Base-by-base conservation (phyloP, 2,329 filamentous ascomycete genomes). In the Bipolaris victoriae region DNA sequence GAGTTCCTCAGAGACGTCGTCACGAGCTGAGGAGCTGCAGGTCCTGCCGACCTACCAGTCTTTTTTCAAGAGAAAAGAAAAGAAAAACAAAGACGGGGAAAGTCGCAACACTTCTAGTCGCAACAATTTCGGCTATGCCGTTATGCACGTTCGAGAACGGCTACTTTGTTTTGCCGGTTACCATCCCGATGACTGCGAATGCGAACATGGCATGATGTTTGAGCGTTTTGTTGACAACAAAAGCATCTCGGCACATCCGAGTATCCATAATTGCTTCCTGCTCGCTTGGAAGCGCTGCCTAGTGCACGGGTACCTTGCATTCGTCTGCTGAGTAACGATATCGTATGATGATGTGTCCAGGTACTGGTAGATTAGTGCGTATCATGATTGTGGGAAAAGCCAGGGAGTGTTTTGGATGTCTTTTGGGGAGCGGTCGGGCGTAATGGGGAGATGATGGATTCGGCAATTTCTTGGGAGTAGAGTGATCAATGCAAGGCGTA, bases 301-400 rank as follows among this genome's bases (percentile, higher is more conserved):
- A 13, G 9, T 31, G 43, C 29, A 7, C 37, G 26, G 52, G 45
- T 49, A 49, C 45, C 52, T 54, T 43, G 18, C 44, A 54, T 26
- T 40, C 26, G 22, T 6, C 18, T 33, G 37, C 18, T 47, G 44
- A 29, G 43, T 16, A 16, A 35, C 31, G 35, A 24, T n/a, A 24
- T 40, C 29, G 31, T 40, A 16, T 31, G 3, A 43, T 2, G 9
- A 22, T 16, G 18, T 11, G 7, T 39, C 4, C 26, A 39, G 36
- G 3, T 31, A 24, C 35, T 3, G 24, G n/a, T 31, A 24, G 22
- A 15, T 20, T 24, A 22, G 24, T 33, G 16, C 7, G 16, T 33
- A 5, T 33, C 15, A 16, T 20, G 15, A 7, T 33, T 31, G n/a
- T 33, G 43, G 3, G n/a, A 18, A 20, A 7, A 33, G 43, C 16